Conservation (phyloP, 768 basidiomycete genomes). For the Crassisporium funariophilum region DNA sequence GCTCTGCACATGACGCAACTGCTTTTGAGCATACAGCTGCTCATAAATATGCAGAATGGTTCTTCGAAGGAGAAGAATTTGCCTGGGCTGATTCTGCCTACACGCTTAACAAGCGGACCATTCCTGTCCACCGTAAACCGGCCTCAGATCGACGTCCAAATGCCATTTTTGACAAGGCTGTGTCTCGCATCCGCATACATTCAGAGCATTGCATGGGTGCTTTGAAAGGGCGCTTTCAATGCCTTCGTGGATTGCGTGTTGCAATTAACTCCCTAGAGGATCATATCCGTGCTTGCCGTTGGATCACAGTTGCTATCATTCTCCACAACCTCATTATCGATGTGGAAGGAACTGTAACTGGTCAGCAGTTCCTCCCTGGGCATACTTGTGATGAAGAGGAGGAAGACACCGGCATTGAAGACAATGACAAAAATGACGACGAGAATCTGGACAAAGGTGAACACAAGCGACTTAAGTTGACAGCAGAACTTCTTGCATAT, state of each 20-base stretch:
- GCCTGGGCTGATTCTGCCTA: slow-evolving; percentile 29
- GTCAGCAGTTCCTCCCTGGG: slow-evolving; percentile 6
- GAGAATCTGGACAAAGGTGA: slow-evolving; percentile 15
- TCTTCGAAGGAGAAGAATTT: slow-evolving; percentile 19
- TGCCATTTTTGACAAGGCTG: slow-evolving; percentile 25
- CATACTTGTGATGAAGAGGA: slow-evolving; percentile 15
- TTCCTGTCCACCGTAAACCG: slow-evolving; percentile 33
- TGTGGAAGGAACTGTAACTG: slow-evolving; percentile 25
- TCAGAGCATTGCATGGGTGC: slow-evolving; percentile 38
- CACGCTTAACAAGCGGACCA: slow-evolving; percentile 17
- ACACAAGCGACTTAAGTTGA: slow-evolving; percentile 16
- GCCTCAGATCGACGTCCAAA: slow-evolving; percentile 22
- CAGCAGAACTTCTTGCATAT: slow-evolving; percentile 20
- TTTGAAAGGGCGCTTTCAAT: slow-evolving; percentile 28
- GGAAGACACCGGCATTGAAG: slow-evolving; percentile 10
- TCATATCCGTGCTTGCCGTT: slow-evolving; percentile 23
- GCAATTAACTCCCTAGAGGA: slow-evolving; percentile 24
- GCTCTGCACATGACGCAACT: slow-evolving; percentile 23
- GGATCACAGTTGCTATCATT: slow-evolving; percentile 31
- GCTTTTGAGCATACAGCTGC: slow-evolving; percentile 19
- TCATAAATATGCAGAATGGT: slow-evolving; percentile 14
- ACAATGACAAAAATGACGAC: slow-evolving; percentile 2
- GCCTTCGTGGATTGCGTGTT: slow-evolving; percentile 24
- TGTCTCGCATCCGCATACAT: slow-evolving; percentile 24
- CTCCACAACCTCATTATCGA: slow-evolving; percentile 34